phyloP scores from a whole-genome alignment of 495 filamentous ascomycete genomes.

The Tuber indicum region DNA sequence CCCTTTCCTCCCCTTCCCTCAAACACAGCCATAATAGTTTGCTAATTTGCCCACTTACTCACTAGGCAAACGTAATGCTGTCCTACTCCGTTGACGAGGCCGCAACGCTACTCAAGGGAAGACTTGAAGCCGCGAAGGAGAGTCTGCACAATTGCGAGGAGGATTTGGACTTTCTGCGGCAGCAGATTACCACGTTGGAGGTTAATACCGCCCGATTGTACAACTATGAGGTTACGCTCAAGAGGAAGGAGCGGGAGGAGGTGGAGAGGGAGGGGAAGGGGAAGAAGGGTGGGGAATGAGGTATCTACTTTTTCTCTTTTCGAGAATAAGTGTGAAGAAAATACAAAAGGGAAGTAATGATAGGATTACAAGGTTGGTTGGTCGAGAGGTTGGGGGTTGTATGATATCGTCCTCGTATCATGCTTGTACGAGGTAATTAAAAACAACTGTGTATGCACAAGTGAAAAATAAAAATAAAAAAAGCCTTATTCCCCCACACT shows the following conservation, averaged over 20 bases:
- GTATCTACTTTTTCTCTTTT: conserved; percentile 1
- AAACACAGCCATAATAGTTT: not conserved
- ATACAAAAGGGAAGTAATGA: not conserved
- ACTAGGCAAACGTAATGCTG: conserved; percentile 91
- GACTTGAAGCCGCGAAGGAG: conserved; percentile 68
- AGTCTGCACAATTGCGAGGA: conserved; percentile 84
- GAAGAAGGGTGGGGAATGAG: conserved; percentile 21
- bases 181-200: conserved; percentile 98
- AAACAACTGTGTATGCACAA: not conserved
- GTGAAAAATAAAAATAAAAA: not conserved
- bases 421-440: not conserved
- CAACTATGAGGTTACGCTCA: conserved; percentile 95
- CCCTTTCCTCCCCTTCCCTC: not conserved
- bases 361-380: not conserved
- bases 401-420: not conserved
- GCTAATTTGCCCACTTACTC: not conserved
- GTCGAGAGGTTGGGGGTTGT: not conserved
- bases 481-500: not conserved
- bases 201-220: conserved; percentile 95
- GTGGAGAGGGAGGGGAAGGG: conserved; percentile 25
- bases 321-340: not conserved
- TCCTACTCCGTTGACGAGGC: conserved; percentile 87
- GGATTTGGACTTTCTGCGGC: conserved; percentile 89
- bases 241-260: conserved; percentile 69
- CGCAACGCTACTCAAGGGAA: conserved; percentile 66